A percentile compares a stretch with the other conserved stretches of the same genome.
phyloP scores from a whole-genome alignment of 306 rosid genomes.

The Glycine tomentella region DNA sequence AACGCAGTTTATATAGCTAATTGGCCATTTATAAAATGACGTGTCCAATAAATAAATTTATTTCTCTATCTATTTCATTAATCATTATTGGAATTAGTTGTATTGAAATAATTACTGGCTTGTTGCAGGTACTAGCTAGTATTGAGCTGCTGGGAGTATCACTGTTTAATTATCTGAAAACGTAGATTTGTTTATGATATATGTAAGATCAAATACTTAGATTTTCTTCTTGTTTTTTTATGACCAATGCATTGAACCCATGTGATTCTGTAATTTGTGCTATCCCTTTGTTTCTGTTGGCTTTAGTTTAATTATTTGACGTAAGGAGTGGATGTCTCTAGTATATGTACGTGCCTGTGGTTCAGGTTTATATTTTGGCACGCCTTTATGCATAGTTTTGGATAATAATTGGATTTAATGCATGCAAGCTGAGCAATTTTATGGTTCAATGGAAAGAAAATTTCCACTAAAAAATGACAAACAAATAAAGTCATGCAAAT shows the following conservation, averaged over 20 bases:
- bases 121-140: conserved; percentile 62
- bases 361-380: conserved; percentile 26
- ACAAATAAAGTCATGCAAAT: neutral
- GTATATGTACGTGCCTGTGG: conserved; percentile 20
- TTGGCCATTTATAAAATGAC: neutral
- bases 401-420: conserved; percentile 32
- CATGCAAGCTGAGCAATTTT: conserved; percentile 15
- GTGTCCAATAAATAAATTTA: neutral
- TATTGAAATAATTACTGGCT: conserved; percentile 20
- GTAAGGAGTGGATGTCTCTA: conserved; percentile 47
- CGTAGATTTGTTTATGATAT: conserved; percentile 44
- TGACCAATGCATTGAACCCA: conserved; percentile 55
- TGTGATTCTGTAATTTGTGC: conserved; percentile 58
- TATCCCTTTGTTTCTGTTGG: conserved; percentile 48
- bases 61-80: no score
- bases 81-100: conserved; percentile 20
- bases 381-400: conserved; percentile 40
- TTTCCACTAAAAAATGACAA: neutral
- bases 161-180: conserved; percentile 46
- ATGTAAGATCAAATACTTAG: conserved; percentile 50
- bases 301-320: conserved; percentile 53
- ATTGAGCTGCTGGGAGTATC: conserved; percentile 50
- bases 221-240: conserved; percentile 48
- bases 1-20: no score
- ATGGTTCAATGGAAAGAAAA: neutral